phyloP scores from a whole-genome alignment of 257 asterid genomes.

The Solanum virginianum region DNA sequence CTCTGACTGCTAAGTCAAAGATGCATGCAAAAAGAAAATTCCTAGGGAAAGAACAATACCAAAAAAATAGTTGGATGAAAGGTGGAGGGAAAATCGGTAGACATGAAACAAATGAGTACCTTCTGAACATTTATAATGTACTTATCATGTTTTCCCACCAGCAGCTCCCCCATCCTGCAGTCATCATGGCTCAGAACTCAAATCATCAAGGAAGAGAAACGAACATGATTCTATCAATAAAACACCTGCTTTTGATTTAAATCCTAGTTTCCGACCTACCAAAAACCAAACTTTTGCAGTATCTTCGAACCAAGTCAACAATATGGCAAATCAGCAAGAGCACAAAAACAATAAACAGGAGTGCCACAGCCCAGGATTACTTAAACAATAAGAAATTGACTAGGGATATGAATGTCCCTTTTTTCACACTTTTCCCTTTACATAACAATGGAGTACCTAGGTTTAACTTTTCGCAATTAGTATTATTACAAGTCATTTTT shows the following conservation, averaged over 20 bases:
- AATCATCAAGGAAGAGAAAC: background rate
- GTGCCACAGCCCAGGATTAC: background rate
- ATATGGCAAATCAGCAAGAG: background rate
- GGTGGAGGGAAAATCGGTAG: background rate
- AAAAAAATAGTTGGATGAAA: background rate
- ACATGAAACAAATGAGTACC: conserved; percentile 2
- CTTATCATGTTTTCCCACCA: conserved; percentile 9
- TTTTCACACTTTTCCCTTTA: background rate
- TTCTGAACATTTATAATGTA: conserved; percentile 13
- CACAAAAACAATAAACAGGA: no score
- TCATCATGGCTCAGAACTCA: background rate
- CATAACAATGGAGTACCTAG: background rate
- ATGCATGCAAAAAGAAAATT: background rate
- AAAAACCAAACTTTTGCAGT: background rate
- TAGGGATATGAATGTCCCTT: background rate
- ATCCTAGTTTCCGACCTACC: background rate
- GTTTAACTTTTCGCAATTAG: no score
- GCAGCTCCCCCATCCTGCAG: conserved; percentile 13
- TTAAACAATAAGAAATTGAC: background rate
- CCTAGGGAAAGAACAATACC: background rate
- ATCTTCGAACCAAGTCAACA: background rate
- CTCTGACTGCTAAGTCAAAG: background rate
- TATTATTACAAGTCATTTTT: no score
- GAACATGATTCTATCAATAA: background rate
- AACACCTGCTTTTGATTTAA: background rate